Percentiles rank a stretch among this genome's conserved stretches.
phyloP scores from a whole-genome alignment of 148 eudicot species.

The Nepenthes mirabilis region DNA sequence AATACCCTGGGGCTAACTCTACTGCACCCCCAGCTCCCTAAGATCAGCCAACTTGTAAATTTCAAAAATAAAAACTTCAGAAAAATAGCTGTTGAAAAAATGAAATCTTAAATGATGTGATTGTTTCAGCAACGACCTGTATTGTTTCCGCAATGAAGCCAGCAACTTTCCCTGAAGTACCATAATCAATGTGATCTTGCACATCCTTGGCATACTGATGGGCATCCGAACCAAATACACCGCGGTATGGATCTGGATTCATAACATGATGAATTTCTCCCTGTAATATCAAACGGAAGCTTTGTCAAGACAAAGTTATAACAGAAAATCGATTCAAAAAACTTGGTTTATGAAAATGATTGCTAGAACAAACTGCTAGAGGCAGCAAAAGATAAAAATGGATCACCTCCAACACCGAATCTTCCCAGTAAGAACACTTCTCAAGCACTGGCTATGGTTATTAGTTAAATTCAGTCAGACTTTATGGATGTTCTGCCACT shows the following conservation, averaged over 20 bases:
- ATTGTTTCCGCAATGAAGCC: slow-evolving; percentile 98
- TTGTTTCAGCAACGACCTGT: slow-evolving; percentile 35
- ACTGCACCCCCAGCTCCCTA: slow-evolving; percentile 99
- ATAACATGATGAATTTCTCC: slow-evolving; percentile 94
- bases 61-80: neutral
- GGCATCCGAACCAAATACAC: slow-evolving; percentile 80
- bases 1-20: slow-evolving; percentile 90
- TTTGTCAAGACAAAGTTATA: no score
- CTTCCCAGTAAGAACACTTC: no score
- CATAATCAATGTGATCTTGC: slow-evolving; percentile 83
- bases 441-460: no score
- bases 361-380: no score
- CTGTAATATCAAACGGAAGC: slow-evolving; percentile 20
- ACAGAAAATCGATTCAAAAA: no score
- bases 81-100: no score
- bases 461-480: no score
- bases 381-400: no score
- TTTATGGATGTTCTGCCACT: no score
- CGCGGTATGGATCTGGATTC: slow-evolving; percentile 94
- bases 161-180: slow-evolving; percentile 88
- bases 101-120: neutral
- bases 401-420: no score
- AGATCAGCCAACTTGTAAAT: neutral
- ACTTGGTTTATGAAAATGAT: no score
- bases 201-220: slow-evolving; percentile 68